phyloP scores from a whole-genome alignment of 176 grass and related monocot species.

The Pharus latifolius region DNA sequence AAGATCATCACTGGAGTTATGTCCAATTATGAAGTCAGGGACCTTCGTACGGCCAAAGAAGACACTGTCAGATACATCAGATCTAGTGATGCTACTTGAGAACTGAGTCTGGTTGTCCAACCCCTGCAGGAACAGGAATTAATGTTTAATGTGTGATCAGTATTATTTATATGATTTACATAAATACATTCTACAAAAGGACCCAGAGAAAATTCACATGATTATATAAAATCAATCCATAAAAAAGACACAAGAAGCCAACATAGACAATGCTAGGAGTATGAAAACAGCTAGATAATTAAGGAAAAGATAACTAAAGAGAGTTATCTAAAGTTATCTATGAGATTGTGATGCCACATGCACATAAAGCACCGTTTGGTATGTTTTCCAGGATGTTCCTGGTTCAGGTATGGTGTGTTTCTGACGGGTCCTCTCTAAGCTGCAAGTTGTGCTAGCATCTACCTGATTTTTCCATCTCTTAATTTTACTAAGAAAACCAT shows the following conservation, averaged over 20 bases:
- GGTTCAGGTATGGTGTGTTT: background rate
- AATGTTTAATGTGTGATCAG: background rate
- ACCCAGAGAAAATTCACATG: background rate
- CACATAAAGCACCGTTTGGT: background rate
- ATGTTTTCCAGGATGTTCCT: background rate
- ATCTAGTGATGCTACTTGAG: constrained; percentile 35
- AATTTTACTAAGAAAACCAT: background rate
- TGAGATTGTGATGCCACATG: background rate
- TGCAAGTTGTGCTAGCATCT: background rate
- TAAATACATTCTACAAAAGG: background rate
- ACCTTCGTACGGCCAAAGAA: background rate
- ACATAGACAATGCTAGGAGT: background rate
- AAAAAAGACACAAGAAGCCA: background rate
- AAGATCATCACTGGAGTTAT: constrained; percentile 12
- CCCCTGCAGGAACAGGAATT: background rate
- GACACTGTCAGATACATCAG: constrained; percentile 22
- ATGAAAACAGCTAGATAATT: background rate
- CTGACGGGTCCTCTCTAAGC: constrained; percentile 1
- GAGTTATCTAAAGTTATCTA: background rate
- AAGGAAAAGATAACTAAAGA: background rate
- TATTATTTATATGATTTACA: background rate
- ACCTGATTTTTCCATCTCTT: background rate
- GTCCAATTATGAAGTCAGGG: constrained; percentile 1
- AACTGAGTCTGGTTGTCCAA: constrained; percentile 49
- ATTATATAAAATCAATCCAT: background rate